Base-by-base conservation (phyloP, 208 protist species). In the Polymyxa betae region DNA sequence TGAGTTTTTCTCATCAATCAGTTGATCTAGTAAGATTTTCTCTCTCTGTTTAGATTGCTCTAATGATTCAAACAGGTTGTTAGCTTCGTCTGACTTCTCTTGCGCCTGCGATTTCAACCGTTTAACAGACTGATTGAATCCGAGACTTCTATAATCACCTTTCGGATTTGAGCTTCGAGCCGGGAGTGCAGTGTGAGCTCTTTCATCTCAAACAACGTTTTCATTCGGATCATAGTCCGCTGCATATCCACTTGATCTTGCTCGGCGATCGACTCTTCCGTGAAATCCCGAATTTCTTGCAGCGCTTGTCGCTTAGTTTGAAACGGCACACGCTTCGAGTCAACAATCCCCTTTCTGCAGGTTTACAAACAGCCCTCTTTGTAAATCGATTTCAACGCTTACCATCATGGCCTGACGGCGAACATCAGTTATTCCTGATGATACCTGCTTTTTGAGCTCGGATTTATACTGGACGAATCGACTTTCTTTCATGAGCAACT, bases 121-220 rank as follows among this genome's bases (percentile, higher is more conserved):
- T 24, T 60, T 60, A 29, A 5, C 5, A 29, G 49, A 60, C 5
- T 24, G 24, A 29, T 60, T 60, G 49, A 60, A 29, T 60, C 24
- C 24, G 49, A 60, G 49, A 60, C 24, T 60, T 60, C 49, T 24
- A 60, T 60, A 60, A 60, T 82, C n/a, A 43, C n/a, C 10, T 82
- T 82, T 43, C 40, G 5, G 5, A 82, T 82, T 43, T 82, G 72
- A 16, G 16, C 72, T 20, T 82, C 72, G 16, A 82, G n/a, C 35
- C 72, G 72, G 12, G 72, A 35, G 5, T 82, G 72, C 5, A 82
- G 72, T 38, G 72, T 82, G 12, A 82, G 5, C 35, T 82, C 72
- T 35, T 82, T 82, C 72, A 82, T 82, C n/a, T 82, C 72, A n/a
- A 82, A 82, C 72, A 82, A 43, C 16, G 72, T 82, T 35, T 82